Conservation (phyloP, 164 flowering plant genomes). For the Aristolochia contorta region DNA sequence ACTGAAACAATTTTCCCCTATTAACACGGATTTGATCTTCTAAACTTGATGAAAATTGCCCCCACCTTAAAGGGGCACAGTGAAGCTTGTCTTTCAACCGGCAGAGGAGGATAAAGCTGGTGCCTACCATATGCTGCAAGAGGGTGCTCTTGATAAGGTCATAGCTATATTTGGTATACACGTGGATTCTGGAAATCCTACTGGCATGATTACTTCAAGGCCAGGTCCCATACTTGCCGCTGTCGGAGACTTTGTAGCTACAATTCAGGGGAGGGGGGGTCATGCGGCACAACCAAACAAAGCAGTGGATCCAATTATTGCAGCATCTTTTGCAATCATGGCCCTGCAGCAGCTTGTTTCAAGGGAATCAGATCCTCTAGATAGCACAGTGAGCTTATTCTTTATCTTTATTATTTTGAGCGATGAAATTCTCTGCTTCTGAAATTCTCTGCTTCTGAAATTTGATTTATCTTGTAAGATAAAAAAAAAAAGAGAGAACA, state of each 20-base stretch:
- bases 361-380: conserved; percentile 65
- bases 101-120: conserved; percentile 75
- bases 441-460: no score
- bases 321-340: conserved; percentile 41
- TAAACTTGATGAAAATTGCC: background rate
- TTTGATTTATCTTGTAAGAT: background rate
- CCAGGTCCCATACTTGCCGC: conserved; percentile 70
- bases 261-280: conserved; percentile 49
- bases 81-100: conserved; percentile 84
- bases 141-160: conserved; percentile 48
- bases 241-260: conserved; percentile 34
- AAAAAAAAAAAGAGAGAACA: no score
- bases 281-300: conserved; percentile 45
- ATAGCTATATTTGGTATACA: conserved; percentile 65
- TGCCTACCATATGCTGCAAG: conserved; percentile 62
- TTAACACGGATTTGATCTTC: background rate
- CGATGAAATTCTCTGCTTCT: background rate
- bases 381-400: conserved; percentile 29
- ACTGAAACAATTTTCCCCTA: background rate
- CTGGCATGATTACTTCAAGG: conserved; percentile 52
- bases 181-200: conserved; percentile 33
- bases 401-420: background rate
- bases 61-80: conserved; percentile 73
- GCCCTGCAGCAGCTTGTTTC: conserved; percentile 69
- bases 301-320: conserved; percentile 48